A percentile compares a stretch with the other conserved stretches of the same genome.
Evolutionary conservation across 139 green algal genomes (phyloP).

Genomic region (Desmodesmus armatus): DNA sequence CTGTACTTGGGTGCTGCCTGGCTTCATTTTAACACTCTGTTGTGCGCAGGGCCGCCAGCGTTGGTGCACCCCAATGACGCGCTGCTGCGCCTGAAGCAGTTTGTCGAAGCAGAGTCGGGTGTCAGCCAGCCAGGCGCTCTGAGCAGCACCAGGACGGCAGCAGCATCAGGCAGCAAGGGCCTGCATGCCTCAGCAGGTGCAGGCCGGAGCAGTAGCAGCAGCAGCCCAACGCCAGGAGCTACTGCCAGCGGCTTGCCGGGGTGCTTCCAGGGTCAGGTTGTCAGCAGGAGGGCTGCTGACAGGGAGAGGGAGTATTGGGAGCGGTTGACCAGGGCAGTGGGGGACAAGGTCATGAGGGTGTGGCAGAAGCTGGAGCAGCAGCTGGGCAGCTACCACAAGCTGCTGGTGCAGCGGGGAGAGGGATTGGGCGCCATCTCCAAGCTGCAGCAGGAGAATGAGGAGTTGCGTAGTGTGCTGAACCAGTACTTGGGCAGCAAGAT

Average conservation of each 20-base stretch:
- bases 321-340: constrained; percentile 51
- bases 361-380: constrained; percentile 78
- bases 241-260: background rate
- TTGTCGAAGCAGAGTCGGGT: constrained; percentile 59
- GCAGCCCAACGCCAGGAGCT: background rate
- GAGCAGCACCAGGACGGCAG: background rate
- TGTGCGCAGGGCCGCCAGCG: constrained; percentile 28
- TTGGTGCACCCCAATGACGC: constrained; percentile 76
- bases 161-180: background rate
- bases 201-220: constrained; percentile 47
- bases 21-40: too few relatives aligned
- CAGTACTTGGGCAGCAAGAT: constrained; percentile 80
- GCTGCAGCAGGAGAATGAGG: constrained; percentile 79
- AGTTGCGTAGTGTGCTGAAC: constrained; percentile 81
- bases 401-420: constrained; percentile 62
- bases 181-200: constrained; percentile 45
- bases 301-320: constrained; percentile 68
- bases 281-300: constrained; percentile 42
- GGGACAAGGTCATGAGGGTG: constrained; percentile 62
- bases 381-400: constrained; percentile 73
- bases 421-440: constrained; percentile 62
- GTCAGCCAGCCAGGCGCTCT: background rate
- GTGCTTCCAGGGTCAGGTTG: constrained; percentile 18
- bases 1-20: background rate
- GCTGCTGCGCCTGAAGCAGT: constrained; percentile 65